Evolutionary conservation across 371 early-diverging fungal species (phyloP).

Genomic region (Mucor velutinosus): DNA sequence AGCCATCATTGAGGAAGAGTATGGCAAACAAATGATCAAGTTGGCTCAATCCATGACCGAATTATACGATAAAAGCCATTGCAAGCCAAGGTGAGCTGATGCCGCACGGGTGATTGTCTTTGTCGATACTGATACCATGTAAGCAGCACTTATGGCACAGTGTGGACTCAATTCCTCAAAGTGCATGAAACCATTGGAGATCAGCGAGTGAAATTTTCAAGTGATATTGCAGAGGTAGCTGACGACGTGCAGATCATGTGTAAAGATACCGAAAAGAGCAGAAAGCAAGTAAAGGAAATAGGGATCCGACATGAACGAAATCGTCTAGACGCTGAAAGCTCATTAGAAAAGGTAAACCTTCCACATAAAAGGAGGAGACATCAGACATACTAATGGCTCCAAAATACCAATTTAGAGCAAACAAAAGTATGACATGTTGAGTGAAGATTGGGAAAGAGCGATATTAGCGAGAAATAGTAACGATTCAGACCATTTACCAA

Average conservation of each 20-base stretch:
- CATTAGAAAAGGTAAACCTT: constrained; percentile 68
- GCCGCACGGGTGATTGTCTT: too few relatives aligned
- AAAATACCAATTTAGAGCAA: constrained; percentile 47
- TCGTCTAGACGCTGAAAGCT: constrained; percentile 65
- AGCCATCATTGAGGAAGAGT: constrained; percentile 58
- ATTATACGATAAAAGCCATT: constrained; percentile 35
- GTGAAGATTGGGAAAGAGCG: constrained; percentile 80
- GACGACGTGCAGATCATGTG: constrained; percentile 69
- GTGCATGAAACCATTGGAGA: constrained; percentile 77
- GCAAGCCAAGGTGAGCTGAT: constrained; percentile 31
- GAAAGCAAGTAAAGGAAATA: constrained; percentile 80
- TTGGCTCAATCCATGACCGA: constrained; percentile 42
- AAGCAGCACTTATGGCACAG: constrained; percentile 59
- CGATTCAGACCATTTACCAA: constrained; percentile 43
- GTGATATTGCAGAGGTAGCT: constrained; percentile 60
- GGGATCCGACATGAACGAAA: constrained; percentile 66
- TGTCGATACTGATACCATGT: neutral
- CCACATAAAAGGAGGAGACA: neutral
- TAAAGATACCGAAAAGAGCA: constrained; percentile 77
- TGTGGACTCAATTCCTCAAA: constrained; percentile 57
- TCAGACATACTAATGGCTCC: neutral
- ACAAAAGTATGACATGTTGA: constrained; percentile 64
- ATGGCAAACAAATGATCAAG: constrained; percentile 53
- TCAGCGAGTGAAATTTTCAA: constrained; percentile 62
- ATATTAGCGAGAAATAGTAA: constrained; percentile 58